Percentiles rank a stretch among this genome's conserved stretches.
phyloP scores from a whole-genome alignment of 176 grass and related monocot species.

The Avena atlantica region DNA sequence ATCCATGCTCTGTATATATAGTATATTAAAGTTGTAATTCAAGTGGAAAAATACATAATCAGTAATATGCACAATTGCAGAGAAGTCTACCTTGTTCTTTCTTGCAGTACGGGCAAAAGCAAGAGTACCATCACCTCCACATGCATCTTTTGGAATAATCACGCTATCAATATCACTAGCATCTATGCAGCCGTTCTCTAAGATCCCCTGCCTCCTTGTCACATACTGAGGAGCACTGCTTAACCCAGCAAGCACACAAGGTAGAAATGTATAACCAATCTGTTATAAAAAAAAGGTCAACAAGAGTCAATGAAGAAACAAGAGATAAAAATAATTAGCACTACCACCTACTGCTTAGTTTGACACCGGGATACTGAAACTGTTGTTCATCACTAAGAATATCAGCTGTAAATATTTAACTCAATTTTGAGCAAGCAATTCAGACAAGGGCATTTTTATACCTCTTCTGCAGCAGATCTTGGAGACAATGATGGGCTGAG shows the following conservation, averaged over 20 bases:
- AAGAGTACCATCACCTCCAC: constrained; percentile 81
- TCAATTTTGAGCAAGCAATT: background rate
- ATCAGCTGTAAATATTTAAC: constrained; percentile 8
- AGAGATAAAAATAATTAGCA: background rate
- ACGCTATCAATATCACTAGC: constrained; percentile 83
- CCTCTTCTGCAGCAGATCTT: constrained; percentile 94
- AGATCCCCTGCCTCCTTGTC: constrained; percentile 42
- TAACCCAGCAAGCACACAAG: constrained; percentile 88
- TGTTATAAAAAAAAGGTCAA: constrained; percentile 44
- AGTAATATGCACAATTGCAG: background rate
- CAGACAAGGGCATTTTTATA: constrained; percentile 30
- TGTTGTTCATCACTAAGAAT: constrained; percentile 24
- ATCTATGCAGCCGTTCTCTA: constrained; percentile 54
- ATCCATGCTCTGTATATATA: background rate
- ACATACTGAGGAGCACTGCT: constrained; percentile 88
- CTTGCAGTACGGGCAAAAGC: constrained; percentile 68
- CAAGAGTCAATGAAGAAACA: background rate
- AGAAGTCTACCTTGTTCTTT: constrained; percentile 63
- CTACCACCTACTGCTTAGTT: background rate
- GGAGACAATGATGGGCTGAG: constrained; percentile 67
- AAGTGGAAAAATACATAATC: background rate
- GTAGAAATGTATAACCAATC: constrained; percentile 96
- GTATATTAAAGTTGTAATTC: background rate
- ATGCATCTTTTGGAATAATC: constrained; percentile 81
- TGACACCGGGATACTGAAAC: background rate